phyloP scores from a whole-genome alignment of 306 rosid species.

The peach (Prunus persica) region Prunus_persica_NCBIv2 NC_034009.1:1509501-1510000 shows the following conservation, averaged over 20 bases:
- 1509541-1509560: too few relatives aligned
- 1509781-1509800: constrained; percentile 52
- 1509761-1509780: constrained; percentile 51
- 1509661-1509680: background rate
- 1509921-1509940: too few relatives aligned
- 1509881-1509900: too few relatives aligned
- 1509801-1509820: constrained; percentile 54
- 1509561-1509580: too few relatives aligned
- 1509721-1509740: constrained; percentile 56
- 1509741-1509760: constrained; percentile 52
- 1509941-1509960: constrained; percentile 67
- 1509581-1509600: too few relatives aligned
- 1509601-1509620: too few relatives aligned
- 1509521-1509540: too few relatives aligned
- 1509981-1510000: constrained; percentile 73
- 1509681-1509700: constrained; percentile 43
- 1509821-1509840: background rate
- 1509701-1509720: constrained; percentile 48
- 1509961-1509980: constrained; percentile 55
- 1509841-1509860: too few relatives aligned
- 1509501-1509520: too few relatives aligned
- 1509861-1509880: too few relatives aligned
- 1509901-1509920: too few relatives aligned
- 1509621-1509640: too few relatives aligned
- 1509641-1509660: background rate